Base-by-base conservation (phyloP, 495 filamentous ascomycete genomes). In the Hypoxylon fragiforme region DNA sequence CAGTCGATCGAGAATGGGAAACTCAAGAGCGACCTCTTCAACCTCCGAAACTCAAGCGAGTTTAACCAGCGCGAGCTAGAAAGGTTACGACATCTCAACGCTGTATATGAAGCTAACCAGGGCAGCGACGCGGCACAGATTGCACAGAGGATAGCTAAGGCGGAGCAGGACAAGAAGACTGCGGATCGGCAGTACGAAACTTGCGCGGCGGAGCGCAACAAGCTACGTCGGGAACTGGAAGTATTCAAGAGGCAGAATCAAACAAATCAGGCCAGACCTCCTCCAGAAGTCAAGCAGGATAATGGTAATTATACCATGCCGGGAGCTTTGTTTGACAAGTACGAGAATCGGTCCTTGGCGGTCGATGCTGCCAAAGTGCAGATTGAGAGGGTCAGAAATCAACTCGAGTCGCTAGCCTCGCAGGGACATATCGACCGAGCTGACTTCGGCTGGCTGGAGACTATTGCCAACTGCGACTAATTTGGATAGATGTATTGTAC, bases 341-440 rank as follows among this genome's bases (percentile, higher is more conserved):
- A 51, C 30, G 15, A 36, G 20, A 30, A n/a, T 13, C 45, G 57
- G 5, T 51, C 41, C n/a, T 0, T 2, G 18, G 47, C 38, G n/a
- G 28, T 62, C 7, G 8, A 18, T 7, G 8, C 6, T 7, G 58
- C 38, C 15, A 56, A 56, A 47, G n/a, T 4, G n/a, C 21, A 31
- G 1, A 39, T 56, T 19, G 41, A 20, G 14, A 51, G 16, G 21
- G 13, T 18, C 16, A 76, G 77, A 44, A 69, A 64, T 22, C 66
- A 74, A 8, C 61, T 77, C 1, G 75, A 72, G 50, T 39, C 65
- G 3, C 57, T 73, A 19, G 68, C 60, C 20, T 71, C 59, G 47
- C 67, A 71, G 36, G 70, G 71, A 35, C 57, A 48, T 7, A 2
- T 62, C 7, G 18, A 44, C 18, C 12, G 20, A 9, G 6, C 1